phyloP scores from a whole-genome alignment of 1,139 yeast genomes.

The Sugiyamaella neomexicana region DNA sequence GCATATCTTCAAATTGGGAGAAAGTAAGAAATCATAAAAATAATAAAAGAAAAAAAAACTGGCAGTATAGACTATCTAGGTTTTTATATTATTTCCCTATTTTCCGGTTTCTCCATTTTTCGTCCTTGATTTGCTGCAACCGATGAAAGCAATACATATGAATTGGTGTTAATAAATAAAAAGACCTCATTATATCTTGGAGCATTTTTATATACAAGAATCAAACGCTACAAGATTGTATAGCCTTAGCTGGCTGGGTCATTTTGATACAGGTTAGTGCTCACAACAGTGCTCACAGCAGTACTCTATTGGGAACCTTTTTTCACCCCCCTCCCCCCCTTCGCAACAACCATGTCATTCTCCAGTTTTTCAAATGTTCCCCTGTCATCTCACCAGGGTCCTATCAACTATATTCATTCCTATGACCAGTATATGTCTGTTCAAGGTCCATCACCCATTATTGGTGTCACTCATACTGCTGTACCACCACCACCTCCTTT shows the following conservation, averaged over 20 bases:
- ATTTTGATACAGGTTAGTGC: too few relatives aligned
- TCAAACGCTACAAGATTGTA: too few relatives aligned
- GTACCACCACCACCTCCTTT: not conserved
- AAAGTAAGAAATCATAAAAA: too few relatives aligned
- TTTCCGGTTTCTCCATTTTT: not conserved
- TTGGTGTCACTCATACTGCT: not conserved
- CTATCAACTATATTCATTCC: not conserved
- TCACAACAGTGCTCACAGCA: too few relatives aligned
- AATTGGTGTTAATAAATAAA: not conserved
- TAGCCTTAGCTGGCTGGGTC: too few relatives aligned
- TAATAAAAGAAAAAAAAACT: not conserved
- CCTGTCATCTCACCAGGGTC: not conserved
- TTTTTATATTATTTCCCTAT: not conserved
- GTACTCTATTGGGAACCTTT: not conserved
- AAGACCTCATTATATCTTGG: too few relatives aligned
- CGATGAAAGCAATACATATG: not conserved
- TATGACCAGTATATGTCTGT: not conserved
- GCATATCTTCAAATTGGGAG: not conserved
- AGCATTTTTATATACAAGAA: too few relatives aligned
- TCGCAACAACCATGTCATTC: not conserved
- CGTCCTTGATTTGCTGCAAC: not conserved
- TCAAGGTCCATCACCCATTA: not conserved
- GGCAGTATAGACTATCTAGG: not conserved
- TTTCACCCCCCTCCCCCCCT: not conserved
- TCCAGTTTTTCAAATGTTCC: not conserved